These are phyloP conservation scores for Ogataea nakhonphanomensis DNA, from an alignment of 805 yeast species.

Conservation along the genomic window DNA sequence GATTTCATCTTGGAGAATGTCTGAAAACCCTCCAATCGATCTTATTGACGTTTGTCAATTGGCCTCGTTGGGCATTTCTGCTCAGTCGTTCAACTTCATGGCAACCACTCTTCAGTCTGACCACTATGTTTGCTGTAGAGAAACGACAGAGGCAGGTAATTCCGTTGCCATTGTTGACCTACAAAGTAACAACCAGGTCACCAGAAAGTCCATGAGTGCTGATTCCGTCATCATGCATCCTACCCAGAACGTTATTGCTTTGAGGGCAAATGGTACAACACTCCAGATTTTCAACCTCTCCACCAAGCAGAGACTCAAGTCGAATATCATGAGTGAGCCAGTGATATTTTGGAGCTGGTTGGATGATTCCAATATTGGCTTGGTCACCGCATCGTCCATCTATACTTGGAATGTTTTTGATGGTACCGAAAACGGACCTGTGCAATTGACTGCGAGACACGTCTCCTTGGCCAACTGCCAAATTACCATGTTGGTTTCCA, in stretches of 20 bases:
- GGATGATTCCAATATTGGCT: constrained; percentile 65
- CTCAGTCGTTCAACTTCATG: constrained; percentile 81
- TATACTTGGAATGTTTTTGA: constrained; percentile 84
- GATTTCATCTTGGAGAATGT: constrained; percentile 23
- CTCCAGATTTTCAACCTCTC: constrained; percentile 90
- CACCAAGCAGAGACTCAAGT: constrained; percentile 83
- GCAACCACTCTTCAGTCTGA: constrained; percentile 95
- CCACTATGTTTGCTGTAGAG: constrained; percentile 80
- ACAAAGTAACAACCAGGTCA: constrained; percentile 70
- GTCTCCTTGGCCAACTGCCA: constrained; percentile 74
- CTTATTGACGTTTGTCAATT: constrained; percentile 93
- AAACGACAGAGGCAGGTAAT: constrained; percentile 59
- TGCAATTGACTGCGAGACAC: constrained; percentile 78
- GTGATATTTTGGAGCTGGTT: constrained; percentile 97
- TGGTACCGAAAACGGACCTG: constrained; percentile 78
- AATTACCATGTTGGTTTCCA: constrained; percentile 85
- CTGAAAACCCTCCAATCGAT: constrained; percentile 85
- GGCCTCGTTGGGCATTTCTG: constrained; percentile 80
- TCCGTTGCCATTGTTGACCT: constrained; percentile 93
- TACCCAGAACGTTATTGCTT: constrained; percentile 77
- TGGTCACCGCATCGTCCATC: constrained; percentile 74
- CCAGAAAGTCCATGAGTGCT: constrained; percentile 92
- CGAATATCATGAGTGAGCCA: constrained; percentile 81
- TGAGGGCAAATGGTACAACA: constrained; percentile 95
- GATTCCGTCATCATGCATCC: constrained; percentile 98